Conservation (phyloP, 148 eudicot genomes). For the Talinum fruticosum region DNA sequence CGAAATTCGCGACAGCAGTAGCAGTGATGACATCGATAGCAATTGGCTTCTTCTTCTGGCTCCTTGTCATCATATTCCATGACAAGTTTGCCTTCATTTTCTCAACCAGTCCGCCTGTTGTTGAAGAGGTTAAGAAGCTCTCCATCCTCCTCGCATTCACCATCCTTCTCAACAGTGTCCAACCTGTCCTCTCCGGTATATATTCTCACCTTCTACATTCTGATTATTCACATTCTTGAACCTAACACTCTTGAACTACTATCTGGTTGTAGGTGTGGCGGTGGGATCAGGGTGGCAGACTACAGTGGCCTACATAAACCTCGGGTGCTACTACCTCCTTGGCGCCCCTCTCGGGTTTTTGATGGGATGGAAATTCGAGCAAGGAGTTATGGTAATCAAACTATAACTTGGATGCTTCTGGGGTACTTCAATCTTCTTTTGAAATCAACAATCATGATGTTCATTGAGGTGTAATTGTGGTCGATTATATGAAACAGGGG, state of each 20-base stretch:
- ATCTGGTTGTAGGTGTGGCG: constrained; percentile 36
- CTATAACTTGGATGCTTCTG: not conserved
- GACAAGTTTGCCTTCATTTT: constrained; percentile 48
- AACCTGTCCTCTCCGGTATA: constrained; percentile 69
- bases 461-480: not conserved
- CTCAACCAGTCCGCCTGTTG: constrained; percentile 40
- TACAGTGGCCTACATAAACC: constrained; percentile 44
- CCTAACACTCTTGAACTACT: not conserved
- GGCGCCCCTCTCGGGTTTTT: constrained; percentile 44
- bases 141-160: constrained; percentile 51
- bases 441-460: not conserved
- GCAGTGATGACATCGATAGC: constrained; percentile 42
- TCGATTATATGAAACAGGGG: constrained; percentile 31
- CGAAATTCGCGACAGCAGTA: constrained; percentile 51
- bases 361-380: constrained; percentile 41
- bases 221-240: not conserved
- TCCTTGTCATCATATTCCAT: constrained; percentile 37
- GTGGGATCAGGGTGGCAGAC: constrained; percentile 59
- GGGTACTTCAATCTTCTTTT: too few species aligned
- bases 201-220: not conserved
- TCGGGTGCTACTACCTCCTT: constrained; percentile 40
- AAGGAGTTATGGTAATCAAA: constrained; percentile 38
- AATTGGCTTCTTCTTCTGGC: constrained; percentile 51
- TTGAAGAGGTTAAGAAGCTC: constrained; percentile 45
- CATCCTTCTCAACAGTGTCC: constrained; percentile 58